phyloP scores from a whole-genome alignment of 352 stramenopile species.

The Globisporangium nodosum region DNA sequence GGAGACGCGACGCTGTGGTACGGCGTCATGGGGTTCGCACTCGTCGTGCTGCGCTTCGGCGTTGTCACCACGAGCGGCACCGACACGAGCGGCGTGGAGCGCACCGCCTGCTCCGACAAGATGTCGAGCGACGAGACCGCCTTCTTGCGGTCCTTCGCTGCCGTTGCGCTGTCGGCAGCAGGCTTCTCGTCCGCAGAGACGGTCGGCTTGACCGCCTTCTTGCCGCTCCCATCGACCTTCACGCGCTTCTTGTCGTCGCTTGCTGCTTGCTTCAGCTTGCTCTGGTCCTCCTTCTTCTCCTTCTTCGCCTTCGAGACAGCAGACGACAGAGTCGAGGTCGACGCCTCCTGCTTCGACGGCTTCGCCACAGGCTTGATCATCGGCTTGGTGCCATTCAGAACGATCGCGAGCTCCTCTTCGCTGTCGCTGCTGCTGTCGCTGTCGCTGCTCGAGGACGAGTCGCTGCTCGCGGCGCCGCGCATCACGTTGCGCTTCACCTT shows the following conservation, averaged over 20 bases:
- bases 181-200: not conserved
- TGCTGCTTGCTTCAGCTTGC: not conserved
- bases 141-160: slow-evolving; percentile 8
- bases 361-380: not conserved
- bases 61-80: slow-evolving; percentile 22
- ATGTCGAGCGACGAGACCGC: not conserved
- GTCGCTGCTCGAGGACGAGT: slow-evolving; percentile 19
- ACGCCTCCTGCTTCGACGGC: not conserved
- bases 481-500: slow-evolving; percentile 29
- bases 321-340: not conserved
- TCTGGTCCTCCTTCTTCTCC: slow-evolving; percentile 3
- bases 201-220: slow-evolving; percentile 2
- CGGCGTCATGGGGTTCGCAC: slow-evolving; percentile 11
- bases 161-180: not conserved
- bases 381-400: slow-evolving; percentile 2
- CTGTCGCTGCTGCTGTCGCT: slow-evolving; percentile 12
- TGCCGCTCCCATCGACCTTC: not conserved
- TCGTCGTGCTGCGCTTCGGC: slow-evolving; percentile 18
- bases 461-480: slow-evolving; percentile 22
- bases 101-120: not conserved
- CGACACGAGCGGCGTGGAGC: not conserved
- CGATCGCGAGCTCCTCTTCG: slow-evolving; percentile 9
- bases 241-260: slow-evolving; percentile 5
- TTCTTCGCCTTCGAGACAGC: not conserved
- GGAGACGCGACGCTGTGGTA: slow-evolving; percentile 39